phyloP scores from a whole-genome alignment of 2,329 filamentous ascomycete species.

The Fusarium sp. region DNA sequence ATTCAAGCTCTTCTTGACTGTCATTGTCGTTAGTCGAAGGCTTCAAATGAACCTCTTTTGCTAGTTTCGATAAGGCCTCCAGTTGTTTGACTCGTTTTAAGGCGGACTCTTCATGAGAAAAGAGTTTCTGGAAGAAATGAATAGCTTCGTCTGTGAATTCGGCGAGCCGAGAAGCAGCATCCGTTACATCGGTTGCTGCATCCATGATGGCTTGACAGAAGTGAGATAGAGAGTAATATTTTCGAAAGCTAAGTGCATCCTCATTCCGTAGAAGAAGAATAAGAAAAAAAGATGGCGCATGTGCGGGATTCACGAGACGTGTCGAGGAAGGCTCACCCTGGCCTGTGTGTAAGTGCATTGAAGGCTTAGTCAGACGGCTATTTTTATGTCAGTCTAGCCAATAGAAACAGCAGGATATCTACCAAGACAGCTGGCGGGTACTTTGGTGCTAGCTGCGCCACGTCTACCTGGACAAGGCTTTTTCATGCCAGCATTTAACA shows the following conservation, averaged over 20 bases:
- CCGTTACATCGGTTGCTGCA: background rate
- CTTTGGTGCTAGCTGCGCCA: background rate
- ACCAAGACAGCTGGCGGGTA: background rate
- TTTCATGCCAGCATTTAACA: background rate
- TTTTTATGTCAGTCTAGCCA: background rate
- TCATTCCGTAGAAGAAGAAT: background rate
- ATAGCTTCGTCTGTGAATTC: constrained; percentile 13
- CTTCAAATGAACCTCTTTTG: background rate
- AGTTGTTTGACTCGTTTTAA: background rate
- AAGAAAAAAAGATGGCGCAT: background rate
- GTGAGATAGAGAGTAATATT: background rate
- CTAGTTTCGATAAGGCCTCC: background rate
- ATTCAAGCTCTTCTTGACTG: background rate
- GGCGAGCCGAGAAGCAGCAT: constrained; percentile 2
- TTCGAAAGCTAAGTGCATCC: background rate
- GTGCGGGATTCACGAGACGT: background rate
- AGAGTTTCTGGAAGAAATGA: constrained; percentile 2
- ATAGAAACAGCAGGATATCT: background rate
- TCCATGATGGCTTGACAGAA: background rate
- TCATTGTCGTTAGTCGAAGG: background rate
- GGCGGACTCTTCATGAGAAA: background rate
- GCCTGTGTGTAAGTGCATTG: background rate
- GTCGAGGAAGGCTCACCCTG: background rate
- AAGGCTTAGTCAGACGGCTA: background rate
- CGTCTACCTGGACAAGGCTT: background rate